Evolutionary conservation across 441 rosid genomes (phyloP), one percentile per base, ranked within the genome.

Genomic region (Croton setiger): DNA sequence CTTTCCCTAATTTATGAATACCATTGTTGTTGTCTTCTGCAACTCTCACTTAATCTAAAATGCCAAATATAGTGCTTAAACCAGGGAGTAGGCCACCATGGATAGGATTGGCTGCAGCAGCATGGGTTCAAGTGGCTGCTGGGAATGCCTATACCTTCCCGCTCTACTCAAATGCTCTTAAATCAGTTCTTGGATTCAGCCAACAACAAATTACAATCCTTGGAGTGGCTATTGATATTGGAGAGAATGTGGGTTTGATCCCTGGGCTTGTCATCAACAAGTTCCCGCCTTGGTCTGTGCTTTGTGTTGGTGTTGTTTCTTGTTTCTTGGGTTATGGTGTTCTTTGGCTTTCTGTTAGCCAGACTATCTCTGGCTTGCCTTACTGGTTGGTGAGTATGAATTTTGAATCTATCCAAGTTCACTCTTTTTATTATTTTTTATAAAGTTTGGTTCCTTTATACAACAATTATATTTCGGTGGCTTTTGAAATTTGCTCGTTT

Each of bases 71-170:
- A 36, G 85, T 72, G 51, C 81, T 88, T 10, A 92, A 92, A 78
- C 79, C 85, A 2, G 98, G 98, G 31, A 94, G 90, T 74, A 80
- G 97, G 68, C 98, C 99, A 12, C 99, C 99, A 1, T 95, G 99
- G 97, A 91, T 92, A 60, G 97, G 98, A 0, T 80, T 93, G 47
- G 96, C 96, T 1, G 98, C 99, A 0, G 99, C 99, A 10, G 86
- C 87, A 0, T 93, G 99, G 98, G 90, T 96, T 33, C 82, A 89
- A 76, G 71, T 87, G 56, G 76, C 91, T 0, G 96, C 96, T 0
- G 99, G 96, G 62, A 89, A 75, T 74, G 72, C 65, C 47, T 80
- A 83, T 76, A 96, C 83, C 78, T 96, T 96, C 84, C 92, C 98
- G 3, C 91, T 96, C n/a, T 96, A 85, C 79, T 93, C 97, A 4